These are phyloP conservation scores for Penicillium sp. DNA, from an alignment of 2,329 filamentous ascomycete genomes.

Conservation along the genomic window DNA sequence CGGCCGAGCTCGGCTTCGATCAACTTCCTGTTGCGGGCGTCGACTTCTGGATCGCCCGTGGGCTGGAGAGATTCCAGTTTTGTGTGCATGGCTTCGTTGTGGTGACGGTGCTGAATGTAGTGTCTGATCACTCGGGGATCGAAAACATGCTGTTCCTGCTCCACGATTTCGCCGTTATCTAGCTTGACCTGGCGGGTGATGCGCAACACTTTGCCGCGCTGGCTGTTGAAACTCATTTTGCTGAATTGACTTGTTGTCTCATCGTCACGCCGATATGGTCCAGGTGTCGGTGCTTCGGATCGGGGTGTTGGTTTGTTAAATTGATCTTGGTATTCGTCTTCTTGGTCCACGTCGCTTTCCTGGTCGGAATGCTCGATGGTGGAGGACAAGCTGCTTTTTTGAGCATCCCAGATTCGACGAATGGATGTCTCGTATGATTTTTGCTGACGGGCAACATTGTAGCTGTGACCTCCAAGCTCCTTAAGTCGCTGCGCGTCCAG, in stretches of 20 bases:
- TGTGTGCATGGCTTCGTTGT: conserved; percentile 67
- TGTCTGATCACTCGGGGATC: conserved; percentile 85
- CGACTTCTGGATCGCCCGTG: conserved; percentile 65
- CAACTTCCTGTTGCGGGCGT: conserved; percentile 61
- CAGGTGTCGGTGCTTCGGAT: conserved; percentile 63
- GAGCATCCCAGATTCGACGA: conserved; percentile 85
- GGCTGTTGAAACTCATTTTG: conserved; percentile 66
- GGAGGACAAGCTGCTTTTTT: conserved; percentile 75
- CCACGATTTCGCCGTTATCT: conserved; percentile 62
- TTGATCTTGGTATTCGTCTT: conserved; percentile 46
- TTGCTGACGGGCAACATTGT: conserved; percentile 95
- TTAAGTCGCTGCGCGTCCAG: conserved; percentile 72
- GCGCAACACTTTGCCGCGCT: conserved; percentile 65
- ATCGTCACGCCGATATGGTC: conserved; percentile 57
- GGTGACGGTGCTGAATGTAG: conserved; percentile 76
- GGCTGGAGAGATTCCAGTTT: conserved; percentile 64
- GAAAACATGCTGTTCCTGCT: conserved; percentile 61
- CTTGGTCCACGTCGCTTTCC: conserved; percentile 61
- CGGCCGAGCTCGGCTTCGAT: conserved; percentile 74
- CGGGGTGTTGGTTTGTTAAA: conserved; percentile 59
- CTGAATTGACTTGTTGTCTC: conserved; percentile 80
- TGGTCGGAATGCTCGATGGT: conserved; percentile 70
- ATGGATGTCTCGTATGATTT: conserved; percentile 90
- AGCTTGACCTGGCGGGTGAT: conserved; percentile 70
- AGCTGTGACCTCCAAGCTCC: conserved; percentile 80